Conservation (phyloP, 2,329 filamentous ascomycete species). For the Diplodia sapinea region DNA sequence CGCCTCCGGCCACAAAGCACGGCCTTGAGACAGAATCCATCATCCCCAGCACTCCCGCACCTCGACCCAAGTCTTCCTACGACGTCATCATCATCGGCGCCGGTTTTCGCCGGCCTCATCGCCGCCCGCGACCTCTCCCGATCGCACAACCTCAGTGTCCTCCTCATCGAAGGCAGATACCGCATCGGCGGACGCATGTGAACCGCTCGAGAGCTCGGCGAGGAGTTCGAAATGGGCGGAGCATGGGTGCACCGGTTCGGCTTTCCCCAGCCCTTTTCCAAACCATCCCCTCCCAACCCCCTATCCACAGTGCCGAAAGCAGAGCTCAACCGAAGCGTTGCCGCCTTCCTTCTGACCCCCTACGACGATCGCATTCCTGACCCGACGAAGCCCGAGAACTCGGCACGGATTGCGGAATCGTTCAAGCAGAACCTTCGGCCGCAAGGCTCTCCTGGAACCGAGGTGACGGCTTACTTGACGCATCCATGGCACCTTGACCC, state of each 20-base stretch:
- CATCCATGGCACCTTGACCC: conserved; percentile 43
- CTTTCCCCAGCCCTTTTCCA: neutral
- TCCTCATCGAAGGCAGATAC: conserved; percentile 57
- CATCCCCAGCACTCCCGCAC: neutral
- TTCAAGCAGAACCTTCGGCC: conserved; percentile 14
- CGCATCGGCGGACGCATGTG: conserved; percentile 58
- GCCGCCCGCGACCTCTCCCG: conserved; percentile 42
- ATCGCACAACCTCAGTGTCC: conserved; percentile 45
- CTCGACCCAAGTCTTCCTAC: conserved; percentile 32
- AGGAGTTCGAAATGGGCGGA: conserved; percentile 57
- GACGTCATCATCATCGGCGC: conserved; percentile 52
- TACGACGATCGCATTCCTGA: conserved; percentile 28
- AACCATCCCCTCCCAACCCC: too few species aligned
- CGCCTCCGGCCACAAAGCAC: neutral
- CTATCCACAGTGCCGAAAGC: too few species aligned
- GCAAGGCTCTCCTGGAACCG: conserved; percentile 9
- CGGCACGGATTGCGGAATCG: conserved; percentile 25
- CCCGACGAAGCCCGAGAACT: conserved; percentile 6
- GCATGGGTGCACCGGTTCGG: conserved; percentile 55
- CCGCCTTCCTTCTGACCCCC: conserved; percentile 31
- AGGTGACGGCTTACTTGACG: conserved; percentile 29
- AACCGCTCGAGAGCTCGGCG: conserved; percentile 53
- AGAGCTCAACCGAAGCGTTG: neutral
- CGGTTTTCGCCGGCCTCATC: conserved; percentile 45
- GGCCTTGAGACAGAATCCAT: neutral